A percentile compares a stretch with the other conserved stretches of the same genome.
Evolutionary conservation across 768 basidiomycete genomes (phyloP).

Genomic region (Lactarius evosmus): DNA sequence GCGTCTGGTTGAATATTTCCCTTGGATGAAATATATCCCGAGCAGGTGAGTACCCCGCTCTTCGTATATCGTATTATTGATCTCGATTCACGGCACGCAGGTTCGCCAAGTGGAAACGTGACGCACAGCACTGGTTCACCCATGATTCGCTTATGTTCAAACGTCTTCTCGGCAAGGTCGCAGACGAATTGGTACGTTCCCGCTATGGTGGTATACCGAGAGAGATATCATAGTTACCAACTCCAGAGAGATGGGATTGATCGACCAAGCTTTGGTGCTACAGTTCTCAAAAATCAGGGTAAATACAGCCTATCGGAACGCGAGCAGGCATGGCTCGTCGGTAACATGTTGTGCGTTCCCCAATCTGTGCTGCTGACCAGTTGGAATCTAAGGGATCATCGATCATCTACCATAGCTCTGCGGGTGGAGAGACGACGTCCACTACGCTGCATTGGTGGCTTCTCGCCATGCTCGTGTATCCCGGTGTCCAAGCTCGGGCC

Average conservation of each 20-base stretch:
- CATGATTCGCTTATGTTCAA: slow-evolving; percentile 18
- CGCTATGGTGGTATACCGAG: too few relatives aligned
- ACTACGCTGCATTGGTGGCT: slow-evolving; percentile 36
- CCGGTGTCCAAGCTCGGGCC: slow-evolving; percentile 37
- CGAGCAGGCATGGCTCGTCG: slow-evolving; percentile 24
- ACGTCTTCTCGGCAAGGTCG: slow-evolving; percentile 6
- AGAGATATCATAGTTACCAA: neutral
- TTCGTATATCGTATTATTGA: neutral
- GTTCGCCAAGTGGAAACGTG: slow-evolving; percentile 22
- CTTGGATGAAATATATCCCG: neutral
- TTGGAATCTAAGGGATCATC: neutral
- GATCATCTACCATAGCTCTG: neutral
- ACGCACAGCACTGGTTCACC: slow-evolving; percentile 12
- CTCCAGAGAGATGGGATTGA: slow-evolving; percentile 4
- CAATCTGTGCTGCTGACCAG: neutral
- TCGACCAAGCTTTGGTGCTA: slow-evolving; percentile 9
- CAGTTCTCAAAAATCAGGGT: slow-evolving; percentile 6
- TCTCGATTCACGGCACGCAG: neutral
- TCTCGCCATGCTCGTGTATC: slow-evolving; percentile 41
- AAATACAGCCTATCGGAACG: slow-evolving; percentile 10
- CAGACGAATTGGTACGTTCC: slow-evolving; percentile 4
- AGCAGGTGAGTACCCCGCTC: neutral
- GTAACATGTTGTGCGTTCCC: slow-evolving; percentile 22
- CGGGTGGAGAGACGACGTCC: slow-evolving; percentile 1
- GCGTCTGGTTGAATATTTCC: neutral